Percentiles rank a stretch among this genome's conserved stretches.
These are phyloP conservation scores for Copromyces sp. DNA, from an alignment of 495 filamentous ascomycete genomes.

Conservation along the genomic window DNA sequence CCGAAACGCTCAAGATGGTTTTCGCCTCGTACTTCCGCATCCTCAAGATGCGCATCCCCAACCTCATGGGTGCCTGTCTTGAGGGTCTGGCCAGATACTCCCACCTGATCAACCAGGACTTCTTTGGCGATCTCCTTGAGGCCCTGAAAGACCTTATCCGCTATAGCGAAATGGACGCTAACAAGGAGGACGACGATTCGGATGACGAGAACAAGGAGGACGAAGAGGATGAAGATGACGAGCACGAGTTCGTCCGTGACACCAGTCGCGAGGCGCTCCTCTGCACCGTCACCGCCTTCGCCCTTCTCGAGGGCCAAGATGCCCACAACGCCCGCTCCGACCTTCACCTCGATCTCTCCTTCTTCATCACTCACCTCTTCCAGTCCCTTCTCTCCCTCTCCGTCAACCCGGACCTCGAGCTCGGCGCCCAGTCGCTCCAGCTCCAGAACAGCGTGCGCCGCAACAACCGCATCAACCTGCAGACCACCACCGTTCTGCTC, in stretches of 20 bases:
- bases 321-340: conserved; percentile 49
- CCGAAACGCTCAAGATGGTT: conserved; percentile 89
- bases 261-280: conserved; percentile 78
- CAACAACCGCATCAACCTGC: conserved; percentile 58
- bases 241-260: conserved; percentile 45
- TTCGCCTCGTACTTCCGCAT: conserved; percentile 93
- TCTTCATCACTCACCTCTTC: conserved; percentile 92
- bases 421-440: conserved; percentile 67
- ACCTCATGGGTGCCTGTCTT: conserved; percentile 81
- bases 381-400: conserved; percentile 64
- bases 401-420: conserved; percentile 77
- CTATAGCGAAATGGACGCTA: conserved; percentile 45
- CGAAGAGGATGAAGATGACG: conserved; percentile 29
- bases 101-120: conserved; percentile 94
- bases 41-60: conserved; percentile 64
- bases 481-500: conserved; percentile 83
- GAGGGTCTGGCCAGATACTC: conserved; percentile 86
- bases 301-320: conserved; percentile 84
- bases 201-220: conserved; percentile 17
- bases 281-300: conserved; percentile 90
- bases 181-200: conserved; percentile 11
- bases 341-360: conserved; percentile 81
- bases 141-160: conserved; percentile 84
- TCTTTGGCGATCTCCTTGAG: conserved; percentile 93
- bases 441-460: conserved; percentile 40